phyloP scores from a whole-genome alignment of 1,284 basidiomycete species.

The Boletus hoseneyae region DNA sequence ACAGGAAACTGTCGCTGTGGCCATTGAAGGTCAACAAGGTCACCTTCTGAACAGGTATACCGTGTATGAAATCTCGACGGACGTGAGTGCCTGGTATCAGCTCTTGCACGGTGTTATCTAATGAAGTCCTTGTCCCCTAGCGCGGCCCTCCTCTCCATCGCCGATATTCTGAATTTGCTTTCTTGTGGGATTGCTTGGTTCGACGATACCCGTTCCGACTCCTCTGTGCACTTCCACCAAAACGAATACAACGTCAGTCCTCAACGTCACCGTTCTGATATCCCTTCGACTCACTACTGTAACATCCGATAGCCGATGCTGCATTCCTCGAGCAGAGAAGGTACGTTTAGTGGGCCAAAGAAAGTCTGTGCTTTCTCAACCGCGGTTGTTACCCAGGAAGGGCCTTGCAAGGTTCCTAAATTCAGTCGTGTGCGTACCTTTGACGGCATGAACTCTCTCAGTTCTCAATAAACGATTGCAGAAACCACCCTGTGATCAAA shows the following conservation, averaged over 20 bases:
- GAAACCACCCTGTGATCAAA: conserved; percentile 88
- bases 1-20: conserved; percentile 68
- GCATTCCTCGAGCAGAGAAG: conserved; percentile 86
- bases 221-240: conserved; percentile 86
- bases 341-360: conserved; percentile 32
- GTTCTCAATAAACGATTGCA: conserved; percentile 29
- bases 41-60: conserved; percentile 83
- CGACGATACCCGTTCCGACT: conserved; percentile 87
- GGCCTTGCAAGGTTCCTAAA: conserved; percentile 81
- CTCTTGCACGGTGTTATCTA: conserved; percentile 4
- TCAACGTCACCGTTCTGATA: conserved; percentile 2
- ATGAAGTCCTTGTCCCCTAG: conserved; percentile 33
- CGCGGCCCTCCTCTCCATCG: conserved; percentile 63
- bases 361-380: not conserved
- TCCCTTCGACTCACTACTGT: conserved; percentile 4
- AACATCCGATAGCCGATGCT: conserved; percentile 62
- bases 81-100: conserved; percentile 48
- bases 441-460: not conserved
- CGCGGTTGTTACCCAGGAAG: conserved; percentile 44
- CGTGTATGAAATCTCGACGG: conserved; percentile 77
- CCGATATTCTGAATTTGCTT: conserved; percentile 88
- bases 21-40: conserved; percentile 79
- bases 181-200: conserved; percentile 80
- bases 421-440: conserved; percentile 61
- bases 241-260: conserved; percentile 79